Percentiles rank a stretch among this genome's conserved stretches.
Conservation (phyloP, 1,139 yeast genomes). For the Meyerozyma smithsonii region DNA sequence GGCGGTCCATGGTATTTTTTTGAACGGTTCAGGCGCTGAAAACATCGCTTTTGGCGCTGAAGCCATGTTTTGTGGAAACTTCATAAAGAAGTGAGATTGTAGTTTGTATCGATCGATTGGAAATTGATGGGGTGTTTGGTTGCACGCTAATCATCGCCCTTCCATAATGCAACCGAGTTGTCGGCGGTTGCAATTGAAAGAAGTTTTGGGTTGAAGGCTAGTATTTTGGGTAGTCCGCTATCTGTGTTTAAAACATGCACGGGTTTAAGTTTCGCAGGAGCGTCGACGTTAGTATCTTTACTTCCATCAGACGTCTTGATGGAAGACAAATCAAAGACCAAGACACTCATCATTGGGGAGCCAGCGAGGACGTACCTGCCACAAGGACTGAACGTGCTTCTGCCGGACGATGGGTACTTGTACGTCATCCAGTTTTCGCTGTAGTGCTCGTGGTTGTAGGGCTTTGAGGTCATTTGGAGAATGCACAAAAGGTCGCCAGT, state of each 20-base stretch:
- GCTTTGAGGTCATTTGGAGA: constrained; percentile 26
- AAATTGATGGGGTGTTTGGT: neutral
- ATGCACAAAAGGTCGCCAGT: constrained; percentile 56
- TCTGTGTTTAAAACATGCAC: constrained; percentile 20
- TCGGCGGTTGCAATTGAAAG: constrained; percentile 83
- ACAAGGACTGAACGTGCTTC: constrained; percentile 76
- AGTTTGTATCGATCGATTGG: constrained; percentile 1
- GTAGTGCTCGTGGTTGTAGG: constrained; percentile 19
- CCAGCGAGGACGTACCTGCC: constrained; percentile 63
- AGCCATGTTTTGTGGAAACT: neutral
- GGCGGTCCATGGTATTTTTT: neutral
- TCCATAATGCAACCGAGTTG: constrained; percentile 42
- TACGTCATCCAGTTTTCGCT: constrained; percentile 21
- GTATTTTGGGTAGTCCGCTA: constrained; percentile 50
- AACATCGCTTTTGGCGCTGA: neutral
- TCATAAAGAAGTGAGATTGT: neutral
- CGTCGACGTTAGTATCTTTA: constrained; percentile 4
- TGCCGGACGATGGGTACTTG: constrained; percentile 52
- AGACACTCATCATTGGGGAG: constrained; percentile 50
- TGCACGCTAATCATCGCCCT: constrained; percentile 15
- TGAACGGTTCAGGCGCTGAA: constrained; percentile 3
- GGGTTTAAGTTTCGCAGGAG: constrained; percentile 21
- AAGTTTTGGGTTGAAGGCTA: constrained; percentile 74
- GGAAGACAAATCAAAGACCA: constrained; percentile 57
- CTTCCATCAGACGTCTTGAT: constrained; percentile 27